A percentile compares a stretch with the other conserved stretches of the same genome.
phyloP scores from a whole-genome alignment of 116 monocot genomes.

The Dioscorea cayenensis region DNA sequence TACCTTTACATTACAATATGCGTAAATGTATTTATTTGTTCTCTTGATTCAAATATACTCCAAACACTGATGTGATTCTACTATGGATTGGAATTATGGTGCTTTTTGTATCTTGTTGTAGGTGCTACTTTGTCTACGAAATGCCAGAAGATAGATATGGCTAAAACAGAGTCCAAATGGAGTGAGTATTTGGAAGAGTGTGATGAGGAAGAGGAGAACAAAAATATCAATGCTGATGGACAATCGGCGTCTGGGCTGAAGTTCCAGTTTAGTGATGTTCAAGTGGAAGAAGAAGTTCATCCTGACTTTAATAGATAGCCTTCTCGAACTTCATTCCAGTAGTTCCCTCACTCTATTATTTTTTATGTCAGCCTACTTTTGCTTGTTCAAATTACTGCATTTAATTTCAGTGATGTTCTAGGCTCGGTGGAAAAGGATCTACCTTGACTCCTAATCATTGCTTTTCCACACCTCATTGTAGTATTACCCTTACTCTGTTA shows the following conservation, averaged over 20 bases:
- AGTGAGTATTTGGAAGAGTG: conserved; percentile 33
- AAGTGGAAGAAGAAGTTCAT: conserved; percentile 62
- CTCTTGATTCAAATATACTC: no score
- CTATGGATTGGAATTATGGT: background rate
- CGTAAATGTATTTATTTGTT: no score
- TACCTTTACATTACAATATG: no score
- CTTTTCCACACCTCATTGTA: no score
- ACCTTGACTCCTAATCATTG: no score
- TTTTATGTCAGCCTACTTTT: no score
- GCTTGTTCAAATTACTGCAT: no score
- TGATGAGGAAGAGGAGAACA: conserved; percentile 2
- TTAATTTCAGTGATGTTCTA: no score
- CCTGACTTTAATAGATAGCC: conserved; percentile 48
- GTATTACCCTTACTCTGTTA: no score
- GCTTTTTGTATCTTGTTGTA: background rate
- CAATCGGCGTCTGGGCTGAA: background rate
- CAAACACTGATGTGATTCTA: no score
- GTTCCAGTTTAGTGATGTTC: conserved; percentile 3
- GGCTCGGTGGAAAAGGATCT: no score
- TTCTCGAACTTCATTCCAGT: background rate
- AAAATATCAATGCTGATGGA: background rate
- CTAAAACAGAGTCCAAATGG: conserved; percentile 29
- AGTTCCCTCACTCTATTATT: no score
- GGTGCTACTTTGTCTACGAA: background rate
- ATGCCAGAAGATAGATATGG: background rate